Percentiles rank a stretch among this genome's conserved stretches.
Evolutionary conservation across 495 filamentous ascomycete genomes (phyloP).

Genomic region (Penicillium paxilli): DNA sequence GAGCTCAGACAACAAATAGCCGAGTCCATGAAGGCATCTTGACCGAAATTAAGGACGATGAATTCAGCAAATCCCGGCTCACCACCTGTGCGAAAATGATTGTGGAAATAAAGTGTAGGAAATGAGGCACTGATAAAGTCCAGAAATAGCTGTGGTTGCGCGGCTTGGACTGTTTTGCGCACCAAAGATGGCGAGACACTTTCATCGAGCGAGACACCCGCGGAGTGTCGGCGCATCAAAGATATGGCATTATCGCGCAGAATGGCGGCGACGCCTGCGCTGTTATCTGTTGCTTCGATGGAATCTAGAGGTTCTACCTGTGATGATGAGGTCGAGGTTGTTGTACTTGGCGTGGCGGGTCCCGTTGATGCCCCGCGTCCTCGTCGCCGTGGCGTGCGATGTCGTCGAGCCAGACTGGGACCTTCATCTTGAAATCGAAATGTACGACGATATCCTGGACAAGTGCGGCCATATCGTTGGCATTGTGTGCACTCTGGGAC

Average conservation of each 20-base stretch:
- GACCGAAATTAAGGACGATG: conserved; percentile 25
- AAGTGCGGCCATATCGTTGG: conserved; percentile 34
- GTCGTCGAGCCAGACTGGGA: conserved; percentile 27
- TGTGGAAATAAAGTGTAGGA: conserved; percentile 34
- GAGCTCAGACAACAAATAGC: conserved; percentile 32
- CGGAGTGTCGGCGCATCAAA: conserved; percentile 26
- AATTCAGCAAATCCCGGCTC: conserved; percentile 25
- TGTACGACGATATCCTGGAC: conserved; percentile 36
- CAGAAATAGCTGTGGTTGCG: conserved; percentile 26
- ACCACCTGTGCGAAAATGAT: conserved; percentile 28
- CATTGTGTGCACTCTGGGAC: conserved; percentile 37
- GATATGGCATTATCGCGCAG: conserved; percentile 28
- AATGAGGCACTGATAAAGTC: conserved; percentile 33
- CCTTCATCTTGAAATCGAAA: conserved; percentile 41
- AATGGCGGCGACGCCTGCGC: conserved; percentile 12
- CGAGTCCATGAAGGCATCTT: conserved; percentile 26
- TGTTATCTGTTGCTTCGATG: not conserved
- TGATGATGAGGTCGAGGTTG: conserved; percentile 1
- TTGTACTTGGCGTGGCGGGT: not conserved
- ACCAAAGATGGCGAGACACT: conserved; percentile 24
- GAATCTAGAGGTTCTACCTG: conserved; percentile 8
- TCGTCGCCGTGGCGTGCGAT: conserved; percentile 16
- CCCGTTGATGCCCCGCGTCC: conserved; percentile 5
- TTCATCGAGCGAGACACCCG: conserved; percentile 17
- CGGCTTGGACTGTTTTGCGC: conserved; percentile 22